Evolutionary conservation across 176 grass and related monocot genomes (phyloP).

Genomic region (Puya raimondii): DNA sequence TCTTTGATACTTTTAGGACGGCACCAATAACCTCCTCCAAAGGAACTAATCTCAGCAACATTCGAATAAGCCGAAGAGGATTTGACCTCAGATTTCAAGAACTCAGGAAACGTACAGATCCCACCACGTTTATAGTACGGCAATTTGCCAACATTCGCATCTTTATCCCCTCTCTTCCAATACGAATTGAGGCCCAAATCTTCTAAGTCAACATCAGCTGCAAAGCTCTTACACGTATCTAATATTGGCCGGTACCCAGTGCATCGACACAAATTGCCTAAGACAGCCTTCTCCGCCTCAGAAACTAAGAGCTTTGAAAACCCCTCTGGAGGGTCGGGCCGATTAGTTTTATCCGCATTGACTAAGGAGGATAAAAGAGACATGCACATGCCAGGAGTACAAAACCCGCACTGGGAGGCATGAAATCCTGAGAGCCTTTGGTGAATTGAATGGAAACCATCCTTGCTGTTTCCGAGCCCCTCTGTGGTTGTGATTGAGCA

Average conservation of each 20-base stretch:
- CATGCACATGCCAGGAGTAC: constrained; percentile 93
- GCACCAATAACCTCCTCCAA: constrained; percentile 25
- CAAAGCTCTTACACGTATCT: constrained; percentile 93
- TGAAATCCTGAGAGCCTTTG: constrained; percentile 67
- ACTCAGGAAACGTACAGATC: constrained; percentile 59
- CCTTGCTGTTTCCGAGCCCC: constrained; percentile 40
- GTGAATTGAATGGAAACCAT: constrained; percentile 62
- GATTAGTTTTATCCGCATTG: constrained; percentile 23
- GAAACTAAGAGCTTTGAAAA: constrained; percentile 58
- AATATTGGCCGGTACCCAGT: constrained; percentile 84
- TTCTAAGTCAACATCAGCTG: constrained; percentile 80
- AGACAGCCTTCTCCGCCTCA: constrained; percentile 58
- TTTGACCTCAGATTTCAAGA: constrained; percentile 68
- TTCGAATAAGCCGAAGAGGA: constrained; percentile 21
- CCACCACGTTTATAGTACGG: constrained; percentile 37
- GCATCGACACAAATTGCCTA: constrained; percentile 83
- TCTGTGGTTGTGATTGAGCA: constrained; percentile 65
- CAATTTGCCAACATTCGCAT: constrained; percentile 30
- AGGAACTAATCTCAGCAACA: not conserved
- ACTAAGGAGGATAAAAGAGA: constrained; percentile 69
- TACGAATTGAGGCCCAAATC: constrained; percentile 80
- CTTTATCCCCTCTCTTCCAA: constrained; percentile 57
- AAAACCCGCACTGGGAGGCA: constrained; percentile 87
- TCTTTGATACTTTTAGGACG: constrained; percentile 46
- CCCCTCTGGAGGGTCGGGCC: constrained; percentile 29